phyloP scores from a whole-genome alignment of 2,329 filamentous ascomycete genomes.

The Coniochaeta sp. region DNA sequence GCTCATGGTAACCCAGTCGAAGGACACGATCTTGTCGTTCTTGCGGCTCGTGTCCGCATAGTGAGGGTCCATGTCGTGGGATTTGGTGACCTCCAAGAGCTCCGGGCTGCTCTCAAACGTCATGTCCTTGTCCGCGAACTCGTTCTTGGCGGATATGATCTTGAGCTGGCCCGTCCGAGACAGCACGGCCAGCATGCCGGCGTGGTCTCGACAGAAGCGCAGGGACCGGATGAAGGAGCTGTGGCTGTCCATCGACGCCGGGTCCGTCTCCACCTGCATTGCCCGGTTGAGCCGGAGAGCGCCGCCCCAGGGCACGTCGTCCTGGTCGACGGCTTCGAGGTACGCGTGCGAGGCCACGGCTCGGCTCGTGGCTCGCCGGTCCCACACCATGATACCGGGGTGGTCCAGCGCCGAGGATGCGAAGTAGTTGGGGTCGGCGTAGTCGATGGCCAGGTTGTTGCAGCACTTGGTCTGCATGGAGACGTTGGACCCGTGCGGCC shows the following conservation, averaged over 20 bases:
- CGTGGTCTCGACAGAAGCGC: slow-evolving; percentile 55
- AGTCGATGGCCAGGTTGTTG: slow-evolving; percentile 71
- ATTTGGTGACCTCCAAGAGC: slow-evolving; percentile 50
- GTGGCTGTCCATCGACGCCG: slow-evolving; percentile 43
- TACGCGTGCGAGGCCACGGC: slow-evolving; percentile 47
- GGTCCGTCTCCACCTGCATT: slow-evolving; percentile 46
- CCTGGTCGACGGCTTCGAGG: slow-evolving; percentile 49
- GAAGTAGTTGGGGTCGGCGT: slow-evolving; percentile 76
- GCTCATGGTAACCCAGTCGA: slow-evolving; percentile 58
- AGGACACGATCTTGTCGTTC: slow-evolving; percentile 57
- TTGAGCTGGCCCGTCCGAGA: slow-evolving; percentile 58
- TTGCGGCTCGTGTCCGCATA: slow-evolving; percentile 44
- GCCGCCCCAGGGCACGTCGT: slow-evolving; percentile 56
- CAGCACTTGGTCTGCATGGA: slow-evolving; percentile 61
- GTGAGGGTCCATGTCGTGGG: slow-evolving; percentile 54
- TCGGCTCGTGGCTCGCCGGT: slow-evolving; percentile 56
- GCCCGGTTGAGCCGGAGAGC: slow-evolving; percentile 50
- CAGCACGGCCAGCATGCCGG: slow-evolving; percentile 53
- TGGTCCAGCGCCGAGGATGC: slow-evolving; percentile 71
- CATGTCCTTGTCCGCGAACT: slow-evolving; percentile 34
- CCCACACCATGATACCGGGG: slow-evolving; percentile 71
- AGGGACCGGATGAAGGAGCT: slow-evolving; percentile 56
- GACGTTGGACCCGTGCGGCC: slow-evolving; percentile 36
- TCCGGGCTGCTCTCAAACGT: slow-evolving; percentile 44
- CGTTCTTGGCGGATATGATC: slow-evolving; percentile 50